These are phyloP conservation scores for Mycosphaerella sp. DNA, from an alignment of 2,329 filamentous ascomycete species.

Conservation along the genomic window DNA sequence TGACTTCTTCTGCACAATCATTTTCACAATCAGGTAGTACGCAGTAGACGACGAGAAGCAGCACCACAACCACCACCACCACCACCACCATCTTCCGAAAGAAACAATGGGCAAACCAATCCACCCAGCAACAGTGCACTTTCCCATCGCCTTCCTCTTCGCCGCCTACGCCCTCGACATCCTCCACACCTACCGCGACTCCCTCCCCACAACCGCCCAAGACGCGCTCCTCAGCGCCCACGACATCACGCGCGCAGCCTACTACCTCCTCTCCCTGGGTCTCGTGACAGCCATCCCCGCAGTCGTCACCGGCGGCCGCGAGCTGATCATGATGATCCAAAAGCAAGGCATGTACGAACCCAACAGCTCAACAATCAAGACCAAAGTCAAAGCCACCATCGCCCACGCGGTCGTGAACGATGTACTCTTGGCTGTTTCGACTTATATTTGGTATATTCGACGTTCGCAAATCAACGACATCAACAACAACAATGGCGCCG, in stretches of 20 bases:
- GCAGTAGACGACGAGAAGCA: too few species aligned
- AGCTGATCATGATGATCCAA: slow-evolving; percentile 40
- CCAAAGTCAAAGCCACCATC: slow-evolving; percentile 40
- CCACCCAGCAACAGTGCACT: slow-evolving; percentile 45
- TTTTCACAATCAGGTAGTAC: too few species aligned
- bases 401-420: slow-evolving; percentile 42
- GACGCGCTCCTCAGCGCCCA: slow-evolving; percentile 32
- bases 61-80: neutral
- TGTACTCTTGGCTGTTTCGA: slow-evolving; percentile 35
- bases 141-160: slow-evolving; percentile 43
- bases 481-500: slow-evolving; percentile 15
- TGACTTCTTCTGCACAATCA: neutral
- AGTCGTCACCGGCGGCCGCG: slow-evolving; percentile 31
- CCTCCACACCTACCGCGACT: slow-evolving; percentile 33
- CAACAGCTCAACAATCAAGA: slow-evolving; percentile 33
- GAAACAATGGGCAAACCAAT: slow-evolving; percentile 33
- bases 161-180: slow-evolving; percentile 41
- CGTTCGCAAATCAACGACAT: slow-evolving; percentile 29
- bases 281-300: slow-evolving; percentile 33
- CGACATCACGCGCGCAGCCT: slow-evolving; percentile 38
- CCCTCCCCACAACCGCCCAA: slow-evolving; percentile 29
- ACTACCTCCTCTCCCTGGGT: slow-evolving; percentile 42
- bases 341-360: slow-evolving; percentile 40
- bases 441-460: slow-evolving; percentile 40
- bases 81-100: slow-evolving; percentile 11